Evolutionary conservation across 225 moss, liverwort and hornwort genomes (phyloP), one percentile per base, ranked within the genome.

Genomic region (Sphagnum contortum): DNA sequence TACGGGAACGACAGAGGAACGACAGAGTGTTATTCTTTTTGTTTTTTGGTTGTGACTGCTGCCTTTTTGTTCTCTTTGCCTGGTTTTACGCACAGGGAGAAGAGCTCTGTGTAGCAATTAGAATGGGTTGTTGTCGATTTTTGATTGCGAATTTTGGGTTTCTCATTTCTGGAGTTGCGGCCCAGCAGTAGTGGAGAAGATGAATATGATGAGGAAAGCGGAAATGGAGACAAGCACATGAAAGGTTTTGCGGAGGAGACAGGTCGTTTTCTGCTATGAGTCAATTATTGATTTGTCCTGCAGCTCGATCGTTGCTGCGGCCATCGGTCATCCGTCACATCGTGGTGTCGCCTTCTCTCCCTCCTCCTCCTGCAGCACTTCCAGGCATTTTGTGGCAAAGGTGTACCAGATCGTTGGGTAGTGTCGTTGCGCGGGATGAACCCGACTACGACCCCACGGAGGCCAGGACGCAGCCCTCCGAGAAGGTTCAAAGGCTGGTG

Each of bases 401-500:
- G 73, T 59, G 67, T 58, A 60, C 59, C 74, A 75, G 89, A 77
- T 76, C 55, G 68, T 57, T 81, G 69, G 73, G 80, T 65, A 84
- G 79, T 68, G 78, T 72, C 50, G 89, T 87, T 55, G 91, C 80
- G 1, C 84, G 73, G 67, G 70, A 88, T 63, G 93, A 90, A 72
- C 89, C 89, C 8, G 91, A 91, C 59, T 94, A 89, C 12, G 96
- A 98, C 57, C 79, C 90, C 5, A 66, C 87, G 11, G 93, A 98
- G 77, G 81, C 87, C 4, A 81, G 90, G 59, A 89, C 81, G 55
- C 87, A 90, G 5, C 96, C 92, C 5, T 89, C 92, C 3, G 90
- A 98, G 67, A 98, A 98, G 83, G 82, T 98, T 70, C 77, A 80
- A 9, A 80, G 92, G 70, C 85, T 98, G 47, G 96, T 89, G 59